A percentile compares a stretch with the other conserved stretches of the same genome.
These are phyloP conservation scores for Ceratopteris richardii DNA, from an alignment of 75 land plant species.

Conservation along the genomic window DNA sequence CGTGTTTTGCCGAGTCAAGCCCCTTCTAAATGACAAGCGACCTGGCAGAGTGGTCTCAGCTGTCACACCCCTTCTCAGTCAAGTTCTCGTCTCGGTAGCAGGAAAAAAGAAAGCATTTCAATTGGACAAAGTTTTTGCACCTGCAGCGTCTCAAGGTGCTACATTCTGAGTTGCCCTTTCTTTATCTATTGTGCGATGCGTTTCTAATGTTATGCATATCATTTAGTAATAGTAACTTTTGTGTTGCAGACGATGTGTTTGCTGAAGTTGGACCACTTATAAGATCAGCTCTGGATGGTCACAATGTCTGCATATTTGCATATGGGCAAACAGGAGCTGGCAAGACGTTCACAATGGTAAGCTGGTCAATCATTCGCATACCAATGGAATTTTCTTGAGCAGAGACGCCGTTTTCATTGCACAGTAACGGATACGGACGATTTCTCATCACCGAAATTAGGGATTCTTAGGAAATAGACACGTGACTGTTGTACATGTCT, in stretches of 20 bases:
- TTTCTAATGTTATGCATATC: background rate
- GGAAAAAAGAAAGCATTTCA: conserved; percentile 39
- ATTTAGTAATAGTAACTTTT: background rate
- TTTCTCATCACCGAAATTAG: too few relatives aligned
- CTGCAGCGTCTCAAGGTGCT: conserved; percentile 58
- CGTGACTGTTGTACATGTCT: too few relatives aligned
- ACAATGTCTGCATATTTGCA: conserved; percentile 75
- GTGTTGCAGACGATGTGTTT: conserved; percentile 63
- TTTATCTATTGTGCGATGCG: conserved; percentile 2
- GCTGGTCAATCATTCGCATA: background rate
- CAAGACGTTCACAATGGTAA: conserved; percentile 83
- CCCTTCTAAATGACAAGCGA: conserved; percentile 27
- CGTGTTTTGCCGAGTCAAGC: conserved; percentile 79
- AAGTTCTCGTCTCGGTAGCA: conserved; percentile 21
- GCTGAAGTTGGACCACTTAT: conserved; percentile 65
- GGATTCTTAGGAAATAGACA: too few relatives aligned
- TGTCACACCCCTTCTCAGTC: conserved; percentile 25
- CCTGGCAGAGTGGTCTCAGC: conserved; percentile 12
- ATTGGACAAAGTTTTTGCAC: conserved; percentile 71
- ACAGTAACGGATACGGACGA: too few relatives aligned
- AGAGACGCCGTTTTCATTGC: too few relatives aligned
- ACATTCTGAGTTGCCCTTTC: background rate
- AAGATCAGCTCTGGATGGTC: conserved; percentile 72
- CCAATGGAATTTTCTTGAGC: too few relatives aligned
- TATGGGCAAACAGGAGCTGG: conserved; percentile 91